A percentile compares a stretch with the other conserved stretches of the same genome.
Conservation (phyloP, 2,329 filamentous ascomycete genomes). For the Fusarium humuli region DNA sequence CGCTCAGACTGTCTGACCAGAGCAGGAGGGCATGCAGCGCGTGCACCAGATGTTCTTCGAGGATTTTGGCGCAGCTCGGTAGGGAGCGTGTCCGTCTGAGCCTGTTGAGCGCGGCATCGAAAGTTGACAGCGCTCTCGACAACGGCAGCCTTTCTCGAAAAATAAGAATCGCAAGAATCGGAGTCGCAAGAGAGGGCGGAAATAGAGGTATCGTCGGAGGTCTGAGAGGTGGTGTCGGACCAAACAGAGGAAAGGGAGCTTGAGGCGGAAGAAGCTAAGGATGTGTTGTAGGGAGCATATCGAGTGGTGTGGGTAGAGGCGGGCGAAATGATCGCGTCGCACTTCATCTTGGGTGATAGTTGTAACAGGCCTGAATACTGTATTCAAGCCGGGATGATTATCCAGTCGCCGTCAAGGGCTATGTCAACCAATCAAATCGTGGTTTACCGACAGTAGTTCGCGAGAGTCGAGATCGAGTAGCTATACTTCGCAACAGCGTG, state of each 20-base stretch:
- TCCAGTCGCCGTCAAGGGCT: slow-evolving; percentile 68
- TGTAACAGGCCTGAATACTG: slow-evolving; percentile 45
- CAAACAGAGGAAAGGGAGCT: slow-evolving; percentile 82
- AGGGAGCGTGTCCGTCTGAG: slow-evolving; percentile 61
- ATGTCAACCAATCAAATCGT: slow-evolving; percentile 63
- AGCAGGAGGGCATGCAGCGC: slow-evolving; percentile 74
- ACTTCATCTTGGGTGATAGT: slow-evolving; percentile 67
- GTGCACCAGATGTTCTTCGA: slow-evolving; percentile 66
- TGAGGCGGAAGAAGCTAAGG: slow-evolving; percentile 79
- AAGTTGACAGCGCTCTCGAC: slow-evolving; percentile 42
- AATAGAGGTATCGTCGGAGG: slow-evolving; percentile 74
- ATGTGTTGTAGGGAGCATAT: slow-evolving; percentile 74
- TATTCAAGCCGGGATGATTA: slow-evolving; percentile 50
- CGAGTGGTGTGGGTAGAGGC: slow-evolving; percentile 58
- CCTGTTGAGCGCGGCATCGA: slow-evolving; percentile 43
- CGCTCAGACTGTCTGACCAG: slow-evolving; percentile 89
- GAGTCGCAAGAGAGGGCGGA: slow-evolving; percentile 71
- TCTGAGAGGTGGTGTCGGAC: slow-evolving; percentile 77
- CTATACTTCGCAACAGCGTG: slow-evolving; percentile 57
- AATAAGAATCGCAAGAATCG: slow-evolving; percentile 60
- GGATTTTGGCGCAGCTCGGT: slow-evolving; percentile 74
- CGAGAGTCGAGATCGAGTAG: slow-evolving; percentile 52
- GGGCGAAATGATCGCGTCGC: slow-evolving; percentile 64
- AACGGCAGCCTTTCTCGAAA: slow-evolving; percentile 44
- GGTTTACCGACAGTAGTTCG: slow-evolving; percentile 51